Conservation (phyloP, 1,284 basidiomycete genomes). For the Cutaneotrichosporon dermatis region DNA sequence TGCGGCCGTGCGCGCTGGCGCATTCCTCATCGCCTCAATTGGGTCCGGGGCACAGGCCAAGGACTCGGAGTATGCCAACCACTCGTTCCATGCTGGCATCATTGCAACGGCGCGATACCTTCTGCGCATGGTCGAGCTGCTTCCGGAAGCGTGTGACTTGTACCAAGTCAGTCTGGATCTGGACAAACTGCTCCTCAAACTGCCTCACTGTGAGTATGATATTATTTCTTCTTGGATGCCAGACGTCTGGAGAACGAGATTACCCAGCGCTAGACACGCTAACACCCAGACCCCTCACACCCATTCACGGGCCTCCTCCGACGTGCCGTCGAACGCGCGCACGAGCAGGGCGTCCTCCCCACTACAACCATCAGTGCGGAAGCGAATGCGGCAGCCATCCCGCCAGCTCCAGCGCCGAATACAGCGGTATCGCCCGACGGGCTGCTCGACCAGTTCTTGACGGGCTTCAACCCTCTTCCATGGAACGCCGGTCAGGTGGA, state of each 20-base stretch:
- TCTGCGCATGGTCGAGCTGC: slow-evolving; percentile 16
- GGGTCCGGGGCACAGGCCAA: slow-evolving; percentile 5
- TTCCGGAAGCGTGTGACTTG: slow-evolving; percentile 15
- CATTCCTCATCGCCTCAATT: slow-evolving; percentile 9
- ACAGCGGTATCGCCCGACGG: not conserved
- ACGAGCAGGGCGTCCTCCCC: slow-evolving; percentile 6
- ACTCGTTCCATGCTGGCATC: slow-evolving; percentile 16
- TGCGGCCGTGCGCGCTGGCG: slow-evolving; percentile 8
- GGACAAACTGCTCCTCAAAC: slow-evolving; percentile 11
- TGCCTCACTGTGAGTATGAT: slow-evolving; percentile 8
- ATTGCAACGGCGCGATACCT: slow-evolving; percentile 18
- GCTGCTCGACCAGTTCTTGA: slow-evolving; percentile 1
- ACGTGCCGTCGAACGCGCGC: slow-evolving; percentile 2
- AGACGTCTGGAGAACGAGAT: too few species aligned
- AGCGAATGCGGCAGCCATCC: slow-evolving; percentile 17
- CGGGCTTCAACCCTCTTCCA: slow-evolving; percentile 17
- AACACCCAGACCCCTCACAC: slow-evolving; percentile 2
- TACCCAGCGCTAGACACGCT: not conserved
- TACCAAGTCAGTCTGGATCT: slow-evolving; percentile 18
- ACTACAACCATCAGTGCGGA: slow-evolving; percentile 6
- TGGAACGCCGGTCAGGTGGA: slow-evolving; percentile 2
- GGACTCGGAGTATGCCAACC: slow-evolving; percentile 12
- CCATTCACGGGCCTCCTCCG: slow-evolving; percentile 9
- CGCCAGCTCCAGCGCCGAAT: not conserved
- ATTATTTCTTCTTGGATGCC: too few species aligned